Evolutionary conservation across 2,329 filamentous ascomycete species (phyloP), one percentile per base, ranked within the genome.

Genomic region (Fusarium pilosicola): DNA sequence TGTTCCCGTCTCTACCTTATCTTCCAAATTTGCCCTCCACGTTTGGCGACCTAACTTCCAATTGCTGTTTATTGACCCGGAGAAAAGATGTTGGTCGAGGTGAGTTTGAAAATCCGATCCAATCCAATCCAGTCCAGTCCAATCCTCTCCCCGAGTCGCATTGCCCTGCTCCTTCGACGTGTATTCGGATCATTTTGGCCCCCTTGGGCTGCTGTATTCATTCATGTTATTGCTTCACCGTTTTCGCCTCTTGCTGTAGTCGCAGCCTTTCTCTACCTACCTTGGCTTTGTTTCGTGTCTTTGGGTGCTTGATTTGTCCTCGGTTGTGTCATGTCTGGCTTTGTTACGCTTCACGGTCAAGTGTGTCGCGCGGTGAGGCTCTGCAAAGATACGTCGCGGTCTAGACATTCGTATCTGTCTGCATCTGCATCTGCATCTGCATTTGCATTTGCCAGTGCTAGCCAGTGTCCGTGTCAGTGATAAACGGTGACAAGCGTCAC

Each of bases 11-110:
- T 65, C 62, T 46, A 55, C 59, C 65, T 66, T 49, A 52, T 62
- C 68, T 66, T 48, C 42, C 51, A 42, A 51, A 66, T 45, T 8
- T 49, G 46, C 55, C 64, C 51, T 57, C 46, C 39, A 41, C 36
- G 34, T 67, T 51, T 44, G 48, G 42, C 52, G n/a, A 55, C 59
- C 42, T 62, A 44, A 52, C 57, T 44, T 62, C 44, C 67, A 65
- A 65, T 70, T 60, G 65, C 44, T 69, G 58, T 62, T 61, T 65
- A 32, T 54, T 38, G 60, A 48, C 51, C 17, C n/a, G 36, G 62
- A 68, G 67, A 46, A 54, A 72, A 74, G 61, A 82, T 82, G 81
- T 79, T 83, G 80, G 80, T 82, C 65, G 81, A 82, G 77, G 81
- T 83, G 76, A 80, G 81, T 81, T 64, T 65, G 60, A 65, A 74